phyloP scores from a whole-genome alignment of 305 asterid genomes.

The Fraxinus platypoda region DNA sequence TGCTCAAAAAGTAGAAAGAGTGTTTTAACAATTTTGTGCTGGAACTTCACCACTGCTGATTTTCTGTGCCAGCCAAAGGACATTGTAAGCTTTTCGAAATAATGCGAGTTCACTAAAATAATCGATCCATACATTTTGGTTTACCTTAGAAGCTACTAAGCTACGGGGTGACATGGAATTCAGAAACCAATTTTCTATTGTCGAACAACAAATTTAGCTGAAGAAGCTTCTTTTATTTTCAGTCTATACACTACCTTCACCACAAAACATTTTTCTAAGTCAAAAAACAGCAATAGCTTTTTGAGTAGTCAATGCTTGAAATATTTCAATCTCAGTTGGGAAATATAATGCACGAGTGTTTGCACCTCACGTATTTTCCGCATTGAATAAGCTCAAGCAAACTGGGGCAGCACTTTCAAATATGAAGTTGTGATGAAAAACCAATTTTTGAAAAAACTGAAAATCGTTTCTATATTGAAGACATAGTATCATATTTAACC shows the following conservation, averaged over 20 bases:
- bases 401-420: not conserved
- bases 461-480: not conserved
- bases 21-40: not conserved
- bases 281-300: not conserved
- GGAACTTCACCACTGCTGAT: not conserved
- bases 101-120: not conserved
- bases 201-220: not conserved
- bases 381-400: not conserved
- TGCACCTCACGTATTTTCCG: not conserved
- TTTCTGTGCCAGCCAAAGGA: not conserved
- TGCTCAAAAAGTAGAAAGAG: not conserved
- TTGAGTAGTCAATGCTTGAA: not conserved
- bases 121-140: not conserved
- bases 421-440: not conserved
- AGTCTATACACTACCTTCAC: not conserved
- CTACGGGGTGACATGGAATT: not conserved
- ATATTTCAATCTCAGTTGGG: not conserved
- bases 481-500: constrained; percentile 38
- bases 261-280: not conserved
- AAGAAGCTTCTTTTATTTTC: not conserved
- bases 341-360: not conserved
- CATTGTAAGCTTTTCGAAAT: not conserved
- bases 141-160: not conserved
- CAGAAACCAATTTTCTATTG: not conserved
- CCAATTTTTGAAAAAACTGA: not conserved